Base-by-base conservation (phyloP, 352 stramenopile species). In the Phytophthora idaei region DNA sequence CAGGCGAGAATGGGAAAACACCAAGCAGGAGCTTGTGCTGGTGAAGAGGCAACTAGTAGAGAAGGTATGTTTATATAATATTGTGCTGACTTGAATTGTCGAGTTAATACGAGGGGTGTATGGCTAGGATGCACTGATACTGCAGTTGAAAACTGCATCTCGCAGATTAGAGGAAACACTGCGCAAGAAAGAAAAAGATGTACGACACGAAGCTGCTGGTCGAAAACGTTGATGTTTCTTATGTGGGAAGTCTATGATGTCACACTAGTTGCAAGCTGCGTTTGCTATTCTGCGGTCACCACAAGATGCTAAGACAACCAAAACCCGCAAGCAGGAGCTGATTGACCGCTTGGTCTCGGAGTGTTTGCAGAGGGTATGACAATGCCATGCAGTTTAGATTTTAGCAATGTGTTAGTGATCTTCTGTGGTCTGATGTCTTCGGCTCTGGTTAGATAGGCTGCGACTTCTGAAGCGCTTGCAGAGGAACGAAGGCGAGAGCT, bases 151-250 rank as follows among this genome's bases (percentile, higher is more conserved):
- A 55, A 87, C 81, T 34, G 55, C 72, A 7, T 52, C 73, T 21
- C 81, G 80, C 28, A 87, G 87, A 49, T 76, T 89, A 34, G 64
- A 89, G 48, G 79, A 89, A 45, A 74, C 61, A 4, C 61, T 92
- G 31, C 79, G 77, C 28, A 90, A 87, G 57, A 92, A 87, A 51
- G 81, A 90, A 49, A 85, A 84, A 69, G 81, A 89, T 41, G 83
- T 86, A 68, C 12, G 76, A 32, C 25, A 42, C 12, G 17, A 3
- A 15, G 2, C 32, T 57, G 29, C 27, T 49, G 5, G 14, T 21
- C 10, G 3, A 57, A 34, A 41, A 48, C 7, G 29, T 21, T 41
- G 4, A 37, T 41, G 21, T 25, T 32, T 63, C 15, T 11, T 50
- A n/a, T 50, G 11, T 39, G 34, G 8, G 21, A 21, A 21, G 21